Evolutionary conservation across 2,329 filamentous ascomycete genomes (phyloP).

Genomic region (Aspergillus sp.): DNA sequence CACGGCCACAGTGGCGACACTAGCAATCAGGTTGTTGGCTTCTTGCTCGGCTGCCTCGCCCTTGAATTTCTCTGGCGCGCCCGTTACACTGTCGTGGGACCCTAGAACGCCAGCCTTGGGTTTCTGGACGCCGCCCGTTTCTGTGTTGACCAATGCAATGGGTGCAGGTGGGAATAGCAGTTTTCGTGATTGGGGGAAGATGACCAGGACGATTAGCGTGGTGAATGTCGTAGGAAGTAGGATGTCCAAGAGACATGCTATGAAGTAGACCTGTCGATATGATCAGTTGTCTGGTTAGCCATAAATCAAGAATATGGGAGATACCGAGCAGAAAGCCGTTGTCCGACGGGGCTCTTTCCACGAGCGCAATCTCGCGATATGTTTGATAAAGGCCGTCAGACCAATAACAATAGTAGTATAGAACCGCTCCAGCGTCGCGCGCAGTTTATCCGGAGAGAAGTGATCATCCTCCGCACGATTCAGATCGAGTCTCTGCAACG

Average conservation of each 20-base stretch:
- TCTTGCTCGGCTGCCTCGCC: conserved; percentile 83
- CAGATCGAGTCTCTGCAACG: conserved; percentile 69
- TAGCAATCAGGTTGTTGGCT: conserved; percentile 75
- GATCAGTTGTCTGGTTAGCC: not conserved
- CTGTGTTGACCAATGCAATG: conserved; percentile 67
- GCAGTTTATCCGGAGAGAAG: conserved; percentile 80
- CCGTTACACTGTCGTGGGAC: conserved; percentile 74
- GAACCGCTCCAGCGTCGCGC: conserved; percentile 73
- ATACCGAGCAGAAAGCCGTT: conserved; percentile 60
- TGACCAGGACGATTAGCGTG: conserved; percentile 65
- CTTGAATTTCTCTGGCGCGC: conserved; percentile 78
- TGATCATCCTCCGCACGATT: conserved; percentile 81
- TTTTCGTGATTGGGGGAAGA: conserved; percentile 61
- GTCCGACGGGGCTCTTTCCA: conserved; percentile 75
- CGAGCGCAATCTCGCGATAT: conserved; percentile 72
- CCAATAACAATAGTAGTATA: conserved; percentile 77
- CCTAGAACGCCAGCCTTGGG: conserved; percentile 74
- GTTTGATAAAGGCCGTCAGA: conserved; percentile 67
- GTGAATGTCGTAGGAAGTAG: conserved; percentile 59
- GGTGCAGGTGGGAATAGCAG: conserved; percentile 74
- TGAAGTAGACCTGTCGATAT: conserved; percentile 47
- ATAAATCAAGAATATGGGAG: conserved; percentile 11
- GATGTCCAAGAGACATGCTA: conserved; percentile 73
- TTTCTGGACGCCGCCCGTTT: conserved; percentile 73
- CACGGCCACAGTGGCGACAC: conserved; percentile 67